Conservation (phyloP, 208 protist genomes). For the Leishmania mexicana region DNA sequence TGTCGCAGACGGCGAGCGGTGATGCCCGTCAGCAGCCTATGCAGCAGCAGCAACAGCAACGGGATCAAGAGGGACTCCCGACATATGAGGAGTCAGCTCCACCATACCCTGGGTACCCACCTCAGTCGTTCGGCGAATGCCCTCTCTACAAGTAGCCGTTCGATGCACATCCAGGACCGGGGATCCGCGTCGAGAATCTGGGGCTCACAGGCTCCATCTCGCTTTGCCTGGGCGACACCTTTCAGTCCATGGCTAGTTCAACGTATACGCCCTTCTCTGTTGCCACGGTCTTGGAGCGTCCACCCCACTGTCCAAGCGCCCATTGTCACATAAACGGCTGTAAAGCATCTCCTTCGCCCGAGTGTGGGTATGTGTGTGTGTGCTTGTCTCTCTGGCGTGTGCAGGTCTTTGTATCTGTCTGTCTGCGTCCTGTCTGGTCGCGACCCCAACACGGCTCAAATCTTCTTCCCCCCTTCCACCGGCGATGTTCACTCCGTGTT, state of each 20-base stretch:
- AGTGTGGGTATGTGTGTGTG: not conserved
- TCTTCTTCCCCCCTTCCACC: not conserved
- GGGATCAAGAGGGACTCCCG: constrained; percentile 4
- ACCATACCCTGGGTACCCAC: constrained; percentile 4
- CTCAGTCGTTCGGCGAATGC: not conserved
- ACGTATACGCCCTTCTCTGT: not conserved
- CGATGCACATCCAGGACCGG: not conserved
- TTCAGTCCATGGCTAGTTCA: not conserved
- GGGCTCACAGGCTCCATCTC: not conserved
- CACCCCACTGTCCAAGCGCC: not conserved
- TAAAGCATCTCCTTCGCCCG: not conserved
- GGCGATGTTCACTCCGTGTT: too few species aligned
- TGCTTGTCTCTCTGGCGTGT: not conserved
- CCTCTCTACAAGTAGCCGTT: not conserved
- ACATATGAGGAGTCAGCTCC: constrained; percentile 15
- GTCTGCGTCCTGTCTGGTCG: not conserved
- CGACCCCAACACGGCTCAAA: not conserved
- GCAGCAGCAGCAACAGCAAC: constrained; percentile 7
- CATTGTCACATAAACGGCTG: not conserved
- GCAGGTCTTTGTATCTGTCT: not conserved
- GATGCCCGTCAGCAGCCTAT: not conserved
- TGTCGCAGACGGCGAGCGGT: not conserved
- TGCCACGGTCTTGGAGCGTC: not conserved
- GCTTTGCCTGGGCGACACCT: not conserved
- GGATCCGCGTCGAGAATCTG: too few species aligned